A percentile compares a stretch with the other conserved stretches of the same genome.
phyloP scores from a whole-genome alignment of 2,329 filamentous ascomycete species.

The Penicillium fuscoglaucum region DNA sequence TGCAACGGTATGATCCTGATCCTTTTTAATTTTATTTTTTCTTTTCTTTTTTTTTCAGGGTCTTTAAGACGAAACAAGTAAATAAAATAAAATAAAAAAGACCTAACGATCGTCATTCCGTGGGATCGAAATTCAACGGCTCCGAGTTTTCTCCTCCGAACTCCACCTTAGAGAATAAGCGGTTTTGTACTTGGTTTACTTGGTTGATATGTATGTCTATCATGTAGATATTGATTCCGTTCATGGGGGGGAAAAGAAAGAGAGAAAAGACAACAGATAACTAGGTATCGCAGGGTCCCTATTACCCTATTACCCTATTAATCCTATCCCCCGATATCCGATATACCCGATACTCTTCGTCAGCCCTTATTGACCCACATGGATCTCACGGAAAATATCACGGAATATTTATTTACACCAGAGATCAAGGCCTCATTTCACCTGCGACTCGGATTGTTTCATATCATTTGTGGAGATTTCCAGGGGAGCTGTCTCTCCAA shows the following conservation, averaged over 20 bases:
- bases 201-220: background rate
- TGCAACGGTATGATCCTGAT: background rate
- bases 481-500: constrained; percentile 10
- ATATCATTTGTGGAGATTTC: constrained; percentile 27
- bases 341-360: background rate
- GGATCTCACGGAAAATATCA: background rate
- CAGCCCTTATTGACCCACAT: background rate
- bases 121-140: constrained; percentile 20
- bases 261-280: background rate
- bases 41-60: background rate
- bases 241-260: no score
- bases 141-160: constrained; percentile 30
- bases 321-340: background rate
- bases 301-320: no score
- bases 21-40: background rate
- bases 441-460: constrained; percentile 27
- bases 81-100: background rate
- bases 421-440: constrained; percentile 15
- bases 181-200: background rate
- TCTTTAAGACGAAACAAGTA: background rate
- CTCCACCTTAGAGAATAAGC: background rate
- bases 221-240: no score
- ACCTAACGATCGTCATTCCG: background rate
- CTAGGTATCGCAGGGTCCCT: no score
- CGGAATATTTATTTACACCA: no score